Evolutionary conservation across 1,139 yeast genomes (phyloP), one percentile per base, ranked within the genome.

Genomic region (Pichia sp.): DNA sequence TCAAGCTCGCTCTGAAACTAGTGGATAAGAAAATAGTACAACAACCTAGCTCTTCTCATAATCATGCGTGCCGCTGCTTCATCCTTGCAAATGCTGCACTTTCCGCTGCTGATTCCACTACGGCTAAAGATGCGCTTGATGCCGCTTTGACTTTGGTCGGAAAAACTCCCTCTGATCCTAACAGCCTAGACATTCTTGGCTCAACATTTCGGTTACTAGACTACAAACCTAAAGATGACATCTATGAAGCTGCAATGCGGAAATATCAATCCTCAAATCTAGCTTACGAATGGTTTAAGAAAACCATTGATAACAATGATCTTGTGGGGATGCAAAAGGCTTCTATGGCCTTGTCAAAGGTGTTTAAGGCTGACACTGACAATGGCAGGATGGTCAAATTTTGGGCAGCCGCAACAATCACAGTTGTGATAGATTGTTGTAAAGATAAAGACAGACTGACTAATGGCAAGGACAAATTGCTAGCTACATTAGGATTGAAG

Each of bases 201-300:
- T 71, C 71, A 3, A 72, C 78, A 29, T 77, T 75, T 60, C 58
- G 58, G 4, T 62, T 64, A 12, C 66, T 73, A n/a, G 79, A 76
- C 1, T 65, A 70, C 34, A 57, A 64, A 61, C 30, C 66, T 60
- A 4, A 79, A 73, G 68, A 71, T 45, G 73, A 71, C 36, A 73
- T 81, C 3, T 84, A 77, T 65, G 90, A 84, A 61, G 74, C 74
- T 55, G 81, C 84, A 2, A 75, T 80, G 44, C 80, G 80, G 61
- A 80, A 77, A 62, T 80, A 78, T 61, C 84, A 87, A 1, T 74
- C 76, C 51, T 69, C 73, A 27, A 67, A 73, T 14, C 64, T 83
- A 46, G 69, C 76, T 4, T 63, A 68, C 49, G 75, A 72, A 49
- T 81, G 87, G 87, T 80, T 79, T 61, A 71, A 72, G 42, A 66